Base-by-base conservation (phyloP, 2,329 filamentous ascomycete genomes). In the Aquanectria penicillioides region DNA sequence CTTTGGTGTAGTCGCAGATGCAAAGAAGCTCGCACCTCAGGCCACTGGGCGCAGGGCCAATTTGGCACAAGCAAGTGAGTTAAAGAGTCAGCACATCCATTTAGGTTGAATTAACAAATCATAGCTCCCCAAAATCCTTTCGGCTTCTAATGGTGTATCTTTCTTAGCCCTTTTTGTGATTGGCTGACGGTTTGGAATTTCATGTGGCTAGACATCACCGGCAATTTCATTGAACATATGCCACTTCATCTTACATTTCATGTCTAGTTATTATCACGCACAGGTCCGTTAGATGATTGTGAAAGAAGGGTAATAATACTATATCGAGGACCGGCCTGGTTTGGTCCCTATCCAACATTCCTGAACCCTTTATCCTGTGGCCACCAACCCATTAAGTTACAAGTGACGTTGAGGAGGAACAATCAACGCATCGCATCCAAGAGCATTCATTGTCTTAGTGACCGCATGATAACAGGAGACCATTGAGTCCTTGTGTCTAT, bases 21-120 rank as follows among this genome's bases (percentile, higher is more conserved):
- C 87, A 25, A 93, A 93, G 77, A 95, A 91, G 75, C 79, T 98
- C 69, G 83, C 86, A 60, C 88, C 94, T 25, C 95, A 98, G 79
- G 85, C 93, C 23, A 99, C 95, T 6, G 95, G 95, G 64, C 83
- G 91, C 69, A 88, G 91, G 80, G 95, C 95, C 55, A 97, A 98
- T 75, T 83, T 99, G 67, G 85, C 91, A 49, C 92, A 96, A 87
- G 95, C 95, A 72, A 99, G 94, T 98, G 89, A 90, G 94, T 94
- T 34, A 13, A 46, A 11, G 7, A n/a, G 11, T 23, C 38, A 15
- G 5, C 26, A 36, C 36, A 13, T 9, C 5, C 18, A 7, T 52
- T 26, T 41, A 26, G 4, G 10, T 5, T 46, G n/a, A 52, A 41
- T 64, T 73, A 38, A 73, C 55, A 28, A 18, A 12, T 37, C n/a